A percentile compares a stretch with the other conserved stretches of the same genome.
These are phyloP conservation scores for Microstroma glucosiphilum DNA, from an alignment of 1,284 basidiomycete genomes.

Conservation along the genomic window DNA sequence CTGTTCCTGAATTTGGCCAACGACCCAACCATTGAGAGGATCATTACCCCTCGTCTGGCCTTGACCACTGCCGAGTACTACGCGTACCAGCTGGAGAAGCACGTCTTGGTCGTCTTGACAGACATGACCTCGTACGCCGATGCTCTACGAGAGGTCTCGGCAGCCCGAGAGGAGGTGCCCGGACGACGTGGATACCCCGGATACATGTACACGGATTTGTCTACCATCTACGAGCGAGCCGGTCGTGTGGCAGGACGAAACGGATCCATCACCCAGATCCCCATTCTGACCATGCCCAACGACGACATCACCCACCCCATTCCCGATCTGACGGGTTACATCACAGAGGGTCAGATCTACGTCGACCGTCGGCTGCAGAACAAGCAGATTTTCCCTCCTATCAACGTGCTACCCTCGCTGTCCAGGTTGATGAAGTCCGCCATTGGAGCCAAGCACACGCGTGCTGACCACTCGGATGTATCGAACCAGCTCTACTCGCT, in stretches of 20 bases:
- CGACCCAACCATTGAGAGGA: slow-evolving; percentile 99
- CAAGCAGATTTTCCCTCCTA: slow-evolving; percentile 96
- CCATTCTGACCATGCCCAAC: slow-evolving; percentile 99
- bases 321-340: slow-evolving; percentile 96
- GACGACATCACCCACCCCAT: slow-evolving; percentile 99
- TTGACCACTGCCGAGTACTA: slow-evolving; percentile 99
- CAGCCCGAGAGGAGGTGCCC: slow-evolving; percentile 97
- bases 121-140: slow-evolving; percentile 99
- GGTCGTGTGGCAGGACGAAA: slow-evolving; percentile 96
- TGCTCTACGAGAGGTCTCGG: slow-evolving; percentile 86
- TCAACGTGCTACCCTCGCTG: slow-evolving; percentile 96
- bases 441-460: slow-evolving; percentile 92
- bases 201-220: slow-evolving; percentile 66
- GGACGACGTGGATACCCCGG: slow-evolving; percentile 98
- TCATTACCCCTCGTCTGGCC: slow-evolving; percentile 96
- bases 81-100: slow-evolving; percentile 98
- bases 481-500: slow-evolving; percentile 57
- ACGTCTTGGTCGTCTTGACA: slow-evolving; percentile 96
- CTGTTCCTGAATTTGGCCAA: slow-evolving; percentile 98
- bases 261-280: slow-evolving; percentile 99
- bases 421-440: slow-evolving; percentile 95
- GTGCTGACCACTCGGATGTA: slow-evolving; percentile 97
- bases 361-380: slow-evolving; percentile 86
- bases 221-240: slow-evolving; percentile 98
- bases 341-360: slow-evolving; percentile 97